These are phyloP conservation scores for Lactifluus piperatus DNA, from an alignment of 768 basidiomycete species.

Conservation along the genomic window DNA sequence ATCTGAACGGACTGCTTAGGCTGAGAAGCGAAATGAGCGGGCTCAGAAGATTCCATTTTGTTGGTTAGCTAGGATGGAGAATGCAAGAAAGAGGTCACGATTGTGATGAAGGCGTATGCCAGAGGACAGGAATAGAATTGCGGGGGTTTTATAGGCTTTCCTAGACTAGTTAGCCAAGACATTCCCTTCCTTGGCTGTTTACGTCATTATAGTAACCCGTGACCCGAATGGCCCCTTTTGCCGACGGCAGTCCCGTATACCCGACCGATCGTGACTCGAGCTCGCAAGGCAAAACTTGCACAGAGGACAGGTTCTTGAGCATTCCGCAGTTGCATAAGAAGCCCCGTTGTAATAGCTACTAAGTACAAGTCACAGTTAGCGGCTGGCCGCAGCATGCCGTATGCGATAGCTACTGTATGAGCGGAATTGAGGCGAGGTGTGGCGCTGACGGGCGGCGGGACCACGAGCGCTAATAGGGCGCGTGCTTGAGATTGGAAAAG, in stretches of 20 bases:
- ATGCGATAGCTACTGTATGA: too few relatives aligned
- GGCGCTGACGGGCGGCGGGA: too few relatives aligned
- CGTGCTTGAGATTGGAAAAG: too few relatives aligned
- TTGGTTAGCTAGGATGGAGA: not conserved
- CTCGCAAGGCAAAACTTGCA: too few relatives aligned
- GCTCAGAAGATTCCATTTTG: conserved; percentile 27
- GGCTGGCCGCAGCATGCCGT: too few relatives aligned
- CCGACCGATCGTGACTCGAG: too few relatives aligned
- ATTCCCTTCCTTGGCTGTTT: not conserved
- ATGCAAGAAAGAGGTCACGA: not conserved
- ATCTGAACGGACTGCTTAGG: conserved; percentile 53
- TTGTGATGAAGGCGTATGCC: not conserved
- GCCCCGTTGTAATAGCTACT: too few relatives aligned
- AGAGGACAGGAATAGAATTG: not conserved
- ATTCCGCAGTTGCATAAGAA: not conserved
- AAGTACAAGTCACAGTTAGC: too few relatives aligned
- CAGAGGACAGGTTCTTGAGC: too few relatives aligned
- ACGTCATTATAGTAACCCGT: not conserved
- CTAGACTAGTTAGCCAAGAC: not conserved
- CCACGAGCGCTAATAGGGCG: too few relatives aligned
- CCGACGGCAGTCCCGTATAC: too few relatives aligned
- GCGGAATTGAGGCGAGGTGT: too few relatives aligned
- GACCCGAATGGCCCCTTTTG: not conserved
- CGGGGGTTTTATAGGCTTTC: not conserved
- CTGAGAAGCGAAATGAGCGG: conserved; percentile 39